These are phyloP conservation scores for Phytophthora podocarpi DNA, from an alignment of 352 stramenopile genomes.

Conservation along the genomic window DNA sequence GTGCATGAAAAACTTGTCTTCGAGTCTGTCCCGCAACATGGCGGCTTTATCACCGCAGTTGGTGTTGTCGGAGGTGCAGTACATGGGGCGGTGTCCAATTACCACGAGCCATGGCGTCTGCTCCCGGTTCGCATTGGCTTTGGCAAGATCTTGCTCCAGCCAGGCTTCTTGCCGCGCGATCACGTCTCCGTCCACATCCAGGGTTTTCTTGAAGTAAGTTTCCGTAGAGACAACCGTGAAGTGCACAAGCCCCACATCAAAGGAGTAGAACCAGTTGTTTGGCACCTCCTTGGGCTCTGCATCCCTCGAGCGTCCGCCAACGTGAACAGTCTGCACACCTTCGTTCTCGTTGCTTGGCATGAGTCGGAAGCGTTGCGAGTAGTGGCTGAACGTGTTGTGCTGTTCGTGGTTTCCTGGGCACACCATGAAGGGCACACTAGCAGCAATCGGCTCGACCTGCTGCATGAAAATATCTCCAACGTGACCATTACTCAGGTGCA, in stretches of 20 bases:
- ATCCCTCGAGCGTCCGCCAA: conserved; percentile 37
- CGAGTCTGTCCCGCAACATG: conserved; percentile 65
- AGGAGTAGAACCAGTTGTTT: conserved; percentile 93
- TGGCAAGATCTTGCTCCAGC: conserved; percentile 62
- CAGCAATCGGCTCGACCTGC: conserved; percentile 86
- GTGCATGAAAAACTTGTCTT: conserved; percentile 80
- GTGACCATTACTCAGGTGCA: conserved; percentile 77
- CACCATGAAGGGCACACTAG: conserved; percentile 89
- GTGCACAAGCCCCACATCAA: conserved; percentile 87
- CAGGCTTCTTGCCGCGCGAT: conserved; percentile 71
- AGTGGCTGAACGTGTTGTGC: conserved; percentile 86
- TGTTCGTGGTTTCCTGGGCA: conserved; percentile 92
- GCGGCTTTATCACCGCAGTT: conserved; percentile 80
- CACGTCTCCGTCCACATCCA: conserved; percentile 53
- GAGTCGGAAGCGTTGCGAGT: conserved; percentile 85
- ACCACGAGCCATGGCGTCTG: conserved; percentile 84
- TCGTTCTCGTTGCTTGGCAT: conserved; percentile 85
- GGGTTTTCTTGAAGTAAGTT: conserved; percentile 86
- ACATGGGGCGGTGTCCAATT: conserved; percentile 87
- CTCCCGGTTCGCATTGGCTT: conserved; percentile 68
- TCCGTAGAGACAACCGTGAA: conserved; percentile 89
- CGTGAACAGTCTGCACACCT: conserved; percentile 54
- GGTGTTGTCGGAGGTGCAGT: conserved; percentile 83
- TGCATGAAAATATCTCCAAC: conserved; percentile 93
- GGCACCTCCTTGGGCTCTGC: conserved; percentile 47